Evolutionary conservation across 139 green algal genomes (phyloP), one percentile per base, ranked within the genome.

Genomic region (Chlorella sorokiniana): DNA sequence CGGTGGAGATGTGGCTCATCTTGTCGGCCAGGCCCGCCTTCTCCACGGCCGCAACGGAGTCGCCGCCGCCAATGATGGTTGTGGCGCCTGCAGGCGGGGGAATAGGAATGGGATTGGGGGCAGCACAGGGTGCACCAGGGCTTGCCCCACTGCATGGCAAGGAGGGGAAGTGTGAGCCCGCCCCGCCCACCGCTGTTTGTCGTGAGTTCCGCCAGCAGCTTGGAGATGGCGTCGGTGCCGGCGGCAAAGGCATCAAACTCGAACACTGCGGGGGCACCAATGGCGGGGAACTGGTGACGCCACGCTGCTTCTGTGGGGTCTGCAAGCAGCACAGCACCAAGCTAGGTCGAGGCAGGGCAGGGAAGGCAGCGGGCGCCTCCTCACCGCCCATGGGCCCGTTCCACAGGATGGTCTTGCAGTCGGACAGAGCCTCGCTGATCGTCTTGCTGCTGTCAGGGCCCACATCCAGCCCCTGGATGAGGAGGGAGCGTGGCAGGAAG

Each of bases 11-110:
- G 89, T 98, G 95, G 82, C 78, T 91, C 94, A 98, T 98, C 73
- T 97, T 91, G 51, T 96, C 90, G 5, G 93, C 96, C 31, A 98
- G 76, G 68, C 96, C 96, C 25, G 94, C 95, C 93, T 98, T 94
- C 93, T 99, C 95, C n/a, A 99, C 97, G 40, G 97, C 97, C 0
- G 96, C 96, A 69, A 99, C 97, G 37, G 91, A 97, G 92, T 99
- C 97, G 78, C 97, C 97, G 65, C 97, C 97, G 85, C 97, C 97
- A 81, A 99, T 98, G 92, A 99, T 98, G 86, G 97, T 99, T 86
- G 92, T 98, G 75, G 88, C 91, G 61, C 69, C 75, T 73, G 65
- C 42, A n/a, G 29, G 20, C 0, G 16, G 29, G 44, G 23, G 20
- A 42, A 29, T 10, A 31, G 35, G 38, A 73, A 65, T 65, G 56